Base-by-base conservation (phyloP, 139 green algal species). In the Haematococcus lacustris region DNA sequence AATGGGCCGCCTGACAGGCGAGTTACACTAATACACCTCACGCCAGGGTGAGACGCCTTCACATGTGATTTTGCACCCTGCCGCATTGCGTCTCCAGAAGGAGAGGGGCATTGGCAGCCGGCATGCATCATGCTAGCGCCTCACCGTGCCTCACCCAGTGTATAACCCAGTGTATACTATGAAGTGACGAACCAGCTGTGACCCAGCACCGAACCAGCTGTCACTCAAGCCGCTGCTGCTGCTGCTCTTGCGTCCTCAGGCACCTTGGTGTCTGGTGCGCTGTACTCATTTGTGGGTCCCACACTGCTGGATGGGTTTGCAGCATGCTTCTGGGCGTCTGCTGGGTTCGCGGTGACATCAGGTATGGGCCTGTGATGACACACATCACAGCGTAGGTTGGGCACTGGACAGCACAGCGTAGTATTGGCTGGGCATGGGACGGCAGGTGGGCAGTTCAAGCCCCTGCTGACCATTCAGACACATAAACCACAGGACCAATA, bases 221-320 rank as follows among this genome's bases (percentile, higher is more conserved):
- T 32, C 39, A 4, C 59, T 39, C 40, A 77, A 51, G 47, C 41
- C 32, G 13, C 4, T 74, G 26, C 35, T 30, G n/a, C n/a, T n/a
- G 21, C 51, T 38, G 38, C 62, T n/a, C 17, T 68, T 2, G 47
- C 51, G 35, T 26, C 3, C 37, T 33, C 60, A 78, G 90, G 91
- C 60, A 96, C 91, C 1, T 73, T 96, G 3, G 76, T 88, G 1
- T 90, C 81, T 3, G 91, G 87, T 9, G 86, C 87, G 37, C 76
- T 95, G 64, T 96, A 95, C 76, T 86, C 82, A 4, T 93, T 89
- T 68, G 83, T 80, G 0, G 88, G 86, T 32, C 70, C 50, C 69
- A 86, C 43, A 37, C 59, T 85, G 1, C 72, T 87, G 3, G 67
- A 84, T 5, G 87, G 91, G n/a, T 91, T 96, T 60, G 91, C 87